Percentiles rank a stretch among this genome's conserved stretches.
Evolutionary conservation across 1,139 yeast species (phyloP).

Genomic region (Pneumocystis wakefieldiae): DNA sequence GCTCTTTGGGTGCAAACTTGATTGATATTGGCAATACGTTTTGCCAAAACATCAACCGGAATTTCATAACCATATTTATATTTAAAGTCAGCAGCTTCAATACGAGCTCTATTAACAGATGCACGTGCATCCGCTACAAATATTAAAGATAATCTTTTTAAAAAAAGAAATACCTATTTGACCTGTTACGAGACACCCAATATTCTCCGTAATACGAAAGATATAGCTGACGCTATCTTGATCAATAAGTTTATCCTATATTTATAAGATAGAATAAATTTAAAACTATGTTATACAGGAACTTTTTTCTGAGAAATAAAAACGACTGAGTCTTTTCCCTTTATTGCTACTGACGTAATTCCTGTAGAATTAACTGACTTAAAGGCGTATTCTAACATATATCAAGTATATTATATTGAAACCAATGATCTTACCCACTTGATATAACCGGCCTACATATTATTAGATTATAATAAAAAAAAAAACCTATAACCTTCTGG

Average conservation of each 20-base stretch:
- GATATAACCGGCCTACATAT: constrained; percentile 80
- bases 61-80: constrained; percentile 92
- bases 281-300: constrained; percentile 29
- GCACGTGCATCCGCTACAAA: constrained; percentile 72
- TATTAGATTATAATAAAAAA: background rate
- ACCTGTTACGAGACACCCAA: constrained; percentile 90
- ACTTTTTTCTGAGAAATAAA: constrained; percentile 88
- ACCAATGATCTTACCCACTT: constrained; percentile 42
- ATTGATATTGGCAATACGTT: constrained; percentile 86
- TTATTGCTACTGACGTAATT: constrained; percentile 72
- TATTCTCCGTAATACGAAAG: constrained; percentile 21
- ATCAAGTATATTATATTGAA: background rate
- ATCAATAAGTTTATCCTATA: constrained; percentile 11
- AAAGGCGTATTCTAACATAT: constrained; percentile 57
- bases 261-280: background rate
- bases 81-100: constrained; percentile 88
- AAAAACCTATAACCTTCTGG: constrained; percentile 29
- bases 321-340: constrained; percentile 82
- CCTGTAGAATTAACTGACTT: constrained; percentile 91
- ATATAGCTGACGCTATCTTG: constrained; percentile 8
- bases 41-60: constrained; percentile 88
- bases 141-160: background rate
- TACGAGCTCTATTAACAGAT: constrained; percentile 74
- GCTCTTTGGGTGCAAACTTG: constrained; percentile 96
- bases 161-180: constrained; percentile 18